A percentile compares a stretch with the other conserved stretches of the same genome.
Conservation (phyloP, 352 stramenopile genomes). For the Hyphochytrium catenoides region DNA sequence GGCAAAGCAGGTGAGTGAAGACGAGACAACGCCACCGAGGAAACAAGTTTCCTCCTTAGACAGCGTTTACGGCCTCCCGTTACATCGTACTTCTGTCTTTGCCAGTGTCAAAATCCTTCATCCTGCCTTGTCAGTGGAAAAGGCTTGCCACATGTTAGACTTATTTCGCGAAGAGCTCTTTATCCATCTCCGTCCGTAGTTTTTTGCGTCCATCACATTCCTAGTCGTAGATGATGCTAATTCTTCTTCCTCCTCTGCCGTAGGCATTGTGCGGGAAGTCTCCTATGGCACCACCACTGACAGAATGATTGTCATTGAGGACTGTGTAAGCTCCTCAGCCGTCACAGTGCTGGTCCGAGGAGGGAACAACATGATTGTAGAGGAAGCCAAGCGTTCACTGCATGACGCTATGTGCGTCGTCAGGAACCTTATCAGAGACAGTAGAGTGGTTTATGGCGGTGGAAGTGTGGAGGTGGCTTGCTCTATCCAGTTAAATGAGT, state of each 20-base stretch:
- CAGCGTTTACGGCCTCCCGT: too few species aligned
- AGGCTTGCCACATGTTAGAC: too few species aligned
- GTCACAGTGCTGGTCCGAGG: conserved; percentile 95
- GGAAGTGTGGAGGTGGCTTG: conserved; percentile 92
- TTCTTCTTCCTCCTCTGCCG: not conserved
- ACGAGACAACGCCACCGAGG: not conserved
- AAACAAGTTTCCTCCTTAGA: not conserved
- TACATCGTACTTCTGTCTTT: too few species aligned
- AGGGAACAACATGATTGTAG: conserved; percentile 98
- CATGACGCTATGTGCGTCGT: conserved; percentile 99
- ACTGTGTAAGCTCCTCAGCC: conserved; percentile 89
- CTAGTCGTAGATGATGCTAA: not conserved
- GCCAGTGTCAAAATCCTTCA: too few species aligned
- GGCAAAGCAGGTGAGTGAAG: conserved; percentile 35
- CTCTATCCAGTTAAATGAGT: conserved; percentile 73
- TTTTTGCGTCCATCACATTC: too few species aligned
- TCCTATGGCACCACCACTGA: conserved; percentile 92
- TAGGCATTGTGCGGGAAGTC: conserved; percentile 79
- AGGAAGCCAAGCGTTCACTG: conserved; percentile 95
- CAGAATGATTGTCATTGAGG: conserved; percentile 95
- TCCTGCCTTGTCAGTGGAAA: too few species aligned
- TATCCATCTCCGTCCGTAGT: too few species aligned
- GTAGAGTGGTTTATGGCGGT: conserved; percentile 96
- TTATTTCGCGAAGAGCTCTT: too few species aligned
- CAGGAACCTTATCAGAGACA: conserved; percentile 98